Evolutionary conservation across 805 yeast genomes (phyloP), one percentile per base, ranked within the genome.

Genomic region (Yamadazyma ubonensis): DNA sequence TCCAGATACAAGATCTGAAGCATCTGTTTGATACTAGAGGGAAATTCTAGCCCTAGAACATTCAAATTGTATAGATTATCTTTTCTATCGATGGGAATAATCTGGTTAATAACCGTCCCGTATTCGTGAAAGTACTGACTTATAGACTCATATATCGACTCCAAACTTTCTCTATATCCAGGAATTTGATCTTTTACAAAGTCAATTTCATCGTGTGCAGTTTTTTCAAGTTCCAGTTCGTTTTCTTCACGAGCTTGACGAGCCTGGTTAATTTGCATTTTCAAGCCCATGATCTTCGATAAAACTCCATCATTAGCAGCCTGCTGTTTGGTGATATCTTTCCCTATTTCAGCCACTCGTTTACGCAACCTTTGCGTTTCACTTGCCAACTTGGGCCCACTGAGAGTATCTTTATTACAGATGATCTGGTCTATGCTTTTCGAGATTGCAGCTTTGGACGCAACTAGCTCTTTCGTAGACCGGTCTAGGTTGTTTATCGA

Each of bases 11-110:
- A 57, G 11, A 51, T 46, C 15, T 53, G 49, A 7, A 65, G 50
- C 10, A 68, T 36, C 21, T 64, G 65, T 20, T 51, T 52, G 16
- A 57, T 56, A 28, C 53, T 53, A 3, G 57, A 38, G 1, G 73
- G 73, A 37, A 68, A 63, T 34, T 63, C 67, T 5, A 65, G 44
- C 0, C 65, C 70, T 42, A 57, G 36, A 3, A 69, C 64, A 20
- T 50, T 49, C 38, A 63, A 59, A 7, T 48, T 51, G n/a, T 57
- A 48, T 2, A 61, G 33, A 17, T 49, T 42, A 23, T 50, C 48
- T 6, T 47, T 43, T 37, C 54, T 52, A 6, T 49, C 58, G n/a
- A 68, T 63, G 7, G 53, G 49, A 20, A 63, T 45, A 4, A 59
- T 52, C 25, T 59, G 59, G 31, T 40, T 47, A 10, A 67, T 39